Evolutionary conservation across 176 grass and related monocot species (phyloP).

Genomic region (Avena insularis): DNA sequence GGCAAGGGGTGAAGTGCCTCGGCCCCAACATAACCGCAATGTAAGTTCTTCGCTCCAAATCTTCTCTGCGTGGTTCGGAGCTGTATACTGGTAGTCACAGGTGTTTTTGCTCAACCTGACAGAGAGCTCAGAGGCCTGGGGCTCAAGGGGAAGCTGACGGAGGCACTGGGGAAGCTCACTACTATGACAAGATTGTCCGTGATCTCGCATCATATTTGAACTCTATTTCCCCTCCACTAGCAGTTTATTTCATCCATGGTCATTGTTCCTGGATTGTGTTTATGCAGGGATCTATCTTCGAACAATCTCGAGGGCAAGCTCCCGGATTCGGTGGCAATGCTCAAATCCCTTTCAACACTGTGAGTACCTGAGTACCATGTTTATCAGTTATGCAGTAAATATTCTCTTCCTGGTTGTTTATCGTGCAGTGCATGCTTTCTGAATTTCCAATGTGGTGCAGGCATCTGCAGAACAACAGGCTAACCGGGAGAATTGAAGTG

Average conservation of each 20-base stretch:
- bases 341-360: constrained; percentile 59
- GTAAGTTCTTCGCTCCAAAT: constrained; percentile 13
- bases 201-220: neutral
- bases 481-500: constrained; percentile 59
- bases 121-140: constrained; percentile 57
- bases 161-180: constrained; percentile 54
- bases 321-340: constrained; percentile 48
- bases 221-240: neutral
- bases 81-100: neutral
- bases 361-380: constrained; percentile 23
- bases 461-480: constrained; percentile 61
- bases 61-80: neutral
- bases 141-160: constrained; percentile 56
- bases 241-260: neutral
- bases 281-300: constrained; percentile 57
- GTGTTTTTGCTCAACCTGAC: constrained; percentile 25
- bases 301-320: constrained; percentile 50
- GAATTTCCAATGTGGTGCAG: constrained; percentile 41
- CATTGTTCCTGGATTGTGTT: neutral
- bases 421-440: neutral
- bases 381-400: neutral
- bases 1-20: constrained; percentile 65
- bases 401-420: neutral
- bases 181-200: constrained; percentile 55
- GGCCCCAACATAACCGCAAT: constrained; percentile 59